A percentile compares a stretch with the other conserved stretches of the same genome.
Conservation (phyloP, 352 stramenopile genomes). For the Globisporangium irregulare region DNA sequence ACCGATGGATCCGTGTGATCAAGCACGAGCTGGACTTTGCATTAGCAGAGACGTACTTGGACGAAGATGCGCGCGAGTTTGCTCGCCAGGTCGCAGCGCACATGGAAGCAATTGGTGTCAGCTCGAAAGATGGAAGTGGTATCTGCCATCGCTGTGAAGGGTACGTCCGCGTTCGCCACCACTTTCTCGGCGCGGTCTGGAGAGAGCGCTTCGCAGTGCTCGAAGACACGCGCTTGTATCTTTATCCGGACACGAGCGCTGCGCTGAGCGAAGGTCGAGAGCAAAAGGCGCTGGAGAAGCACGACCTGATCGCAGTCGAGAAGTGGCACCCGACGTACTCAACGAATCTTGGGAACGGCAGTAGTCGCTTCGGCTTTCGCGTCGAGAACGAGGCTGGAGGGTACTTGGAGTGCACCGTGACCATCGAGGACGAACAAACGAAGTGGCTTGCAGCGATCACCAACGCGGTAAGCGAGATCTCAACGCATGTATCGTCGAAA, state of each 20-base stretch:
- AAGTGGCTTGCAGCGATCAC: slow-evolving; percentile 33
- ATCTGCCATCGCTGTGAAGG: slow-evolving; percentile 19
- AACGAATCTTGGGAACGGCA: slow-evolving; percentile 15
- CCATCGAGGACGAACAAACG: slow-evolving; percentile 30
- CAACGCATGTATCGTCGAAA: slow-evolving; percentile 4
- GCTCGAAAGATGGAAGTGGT: not conserved
- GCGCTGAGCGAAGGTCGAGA: slow-evolving; percentile 24
- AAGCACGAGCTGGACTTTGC: slow-evolving; percentile 62
- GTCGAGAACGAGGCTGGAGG: slow-evolving; percentile 57
- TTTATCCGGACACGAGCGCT: slow-evolving; percentile 34
- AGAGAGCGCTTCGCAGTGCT: slow-evolving; percentile 45
- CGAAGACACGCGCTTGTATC: slow-evolving; percentile 28
- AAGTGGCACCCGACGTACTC: slow-evolving; percentile 50
- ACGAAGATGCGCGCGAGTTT: slow-evolving; percentile 52
- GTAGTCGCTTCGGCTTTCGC: slow-evolving; percentile 39
- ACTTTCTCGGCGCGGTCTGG: slow-evolving; percentile 53
- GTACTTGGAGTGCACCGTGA: slow-evolving; percentile 54
- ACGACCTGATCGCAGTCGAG: slow-evolving; percentile 46
- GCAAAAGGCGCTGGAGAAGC: slow-evolving; percentile 36
- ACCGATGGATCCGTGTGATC: slow-evolving; percentile 51
- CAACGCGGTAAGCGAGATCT: slow-evolving; percentile 24
- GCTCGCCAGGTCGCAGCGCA: slow-evolving; percentile 47
- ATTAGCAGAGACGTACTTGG: slow-evolving; percentile 52
- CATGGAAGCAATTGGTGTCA: slow-evolving; percentile 18
- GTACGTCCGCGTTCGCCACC: slow-evolving; percentile 41